Conservation (phyloP, 1,284 basidiomycete genomes). For the Agroathelia rolfsii region DNA sequence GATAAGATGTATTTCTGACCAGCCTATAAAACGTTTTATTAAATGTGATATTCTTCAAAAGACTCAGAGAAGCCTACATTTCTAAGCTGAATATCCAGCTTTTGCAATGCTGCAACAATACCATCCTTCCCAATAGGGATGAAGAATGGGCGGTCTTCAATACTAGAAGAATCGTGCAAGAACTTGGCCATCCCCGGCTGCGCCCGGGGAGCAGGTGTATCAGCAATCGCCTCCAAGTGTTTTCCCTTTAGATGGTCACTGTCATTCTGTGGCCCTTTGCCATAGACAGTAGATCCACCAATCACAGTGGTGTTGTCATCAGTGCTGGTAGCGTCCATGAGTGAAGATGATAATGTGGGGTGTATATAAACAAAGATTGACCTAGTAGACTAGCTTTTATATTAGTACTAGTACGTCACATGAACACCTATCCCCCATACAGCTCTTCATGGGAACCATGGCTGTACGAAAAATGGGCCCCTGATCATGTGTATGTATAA, state of each 20-base stretch:
- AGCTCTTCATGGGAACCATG: no score
- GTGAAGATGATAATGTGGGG: no score
- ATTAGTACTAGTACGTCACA: no score
- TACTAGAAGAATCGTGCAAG: conserved; percentile 23
- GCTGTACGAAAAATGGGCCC: no score
- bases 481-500: no score
- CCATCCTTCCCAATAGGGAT: conserved; percentile 56
- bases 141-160: conserved; percentile 53
- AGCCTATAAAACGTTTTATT: conserved; percentile 27
- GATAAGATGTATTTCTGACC: conserved; percentile 43
- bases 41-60: conserved; percentile 2
- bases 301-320: conserved; percentile 26
- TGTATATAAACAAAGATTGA: no score
- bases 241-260: no score
- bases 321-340: conserved; percentile 19
- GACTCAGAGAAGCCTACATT: conserved; percentile 29
- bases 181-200: conserved; percentile 14
- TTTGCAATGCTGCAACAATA: conserved; percentile 51
- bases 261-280: no score
- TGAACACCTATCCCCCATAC: no score
- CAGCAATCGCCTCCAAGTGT: no score
- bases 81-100: conserved; percentile 49
- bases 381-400: no score
- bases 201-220: no score
- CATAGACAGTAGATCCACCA: conserved; percentile 21